These are phyloP conservation scores for Solanum corneliomulleri DNA, from an alignment of 257 asterid species.

Conservation along the genomic window DNA sequence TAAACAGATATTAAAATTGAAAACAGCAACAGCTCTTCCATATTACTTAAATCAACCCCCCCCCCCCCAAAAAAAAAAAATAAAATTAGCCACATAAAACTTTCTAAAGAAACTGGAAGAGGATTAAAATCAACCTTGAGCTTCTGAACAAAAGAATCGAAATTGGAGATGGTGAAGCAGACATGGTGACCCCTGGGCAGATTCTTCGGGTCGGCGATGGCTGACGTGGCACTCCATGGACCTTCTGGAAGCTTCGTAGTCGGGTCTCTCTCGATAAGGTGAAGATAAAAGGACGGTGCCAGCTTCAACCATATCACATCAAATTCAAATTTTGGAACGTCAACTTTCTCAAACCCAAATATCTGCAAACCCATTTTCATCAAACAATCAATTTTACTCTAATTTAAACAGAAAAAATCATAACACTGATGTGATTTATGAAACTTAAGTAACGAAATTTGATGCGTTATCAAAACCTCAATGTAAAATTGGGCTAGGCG, in stretches of 20 bases:
- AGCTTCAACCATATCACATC: slow-evolving; percentile 78
- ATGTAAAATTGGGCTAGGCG: slow-evolving; percentile 72
- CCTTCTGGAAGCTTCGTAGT: slow-evolving; percentile 65
- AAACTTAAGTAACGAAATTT: background rate
- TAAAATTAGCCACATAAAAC: background rate
- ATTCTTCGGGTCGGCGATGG: slow-evolving; percentile 43
- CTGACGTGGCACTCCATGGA: slow-evolving; percentile 49
- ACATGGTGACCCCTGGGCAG: slow-evolving; percentile 79
- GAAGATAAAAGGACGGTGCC: slow-evolving; percentile 50
- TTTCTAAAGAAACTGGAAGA: background rate
- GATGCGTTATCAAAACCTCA: slow-evolving; percentile 26
- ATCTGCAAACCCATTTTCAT: slow-evolving; percentile 22
- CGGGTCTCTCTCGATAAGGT: slow-evolving; percentile 84
- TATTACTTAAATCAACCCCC: background rate
- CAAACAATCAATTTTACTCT: background rate
- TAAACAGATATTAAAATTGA: background rate
- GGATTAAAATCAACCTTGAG: slow-evolving; percentile 37
- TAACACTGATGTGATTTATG: background rate
- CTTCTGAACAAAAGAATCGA: slow-evolving; percentile 45
- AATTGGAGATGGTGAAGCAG: slow-evolving; percentile 60
- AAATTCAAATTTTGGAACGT: slow-evolving; percentile 54
- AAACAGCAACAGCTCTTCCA: background rate
- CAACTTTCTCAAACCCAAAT: slow-evolving; percentile 74
- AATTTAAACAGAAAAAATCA: background rate
- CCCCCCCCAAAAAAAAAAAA: background rate